Base-by-base conservation (phyloP, 2,329 filamentous ascomycete species). In the Ophiognomonia clavigignenti-juglandacearum region DNA sequence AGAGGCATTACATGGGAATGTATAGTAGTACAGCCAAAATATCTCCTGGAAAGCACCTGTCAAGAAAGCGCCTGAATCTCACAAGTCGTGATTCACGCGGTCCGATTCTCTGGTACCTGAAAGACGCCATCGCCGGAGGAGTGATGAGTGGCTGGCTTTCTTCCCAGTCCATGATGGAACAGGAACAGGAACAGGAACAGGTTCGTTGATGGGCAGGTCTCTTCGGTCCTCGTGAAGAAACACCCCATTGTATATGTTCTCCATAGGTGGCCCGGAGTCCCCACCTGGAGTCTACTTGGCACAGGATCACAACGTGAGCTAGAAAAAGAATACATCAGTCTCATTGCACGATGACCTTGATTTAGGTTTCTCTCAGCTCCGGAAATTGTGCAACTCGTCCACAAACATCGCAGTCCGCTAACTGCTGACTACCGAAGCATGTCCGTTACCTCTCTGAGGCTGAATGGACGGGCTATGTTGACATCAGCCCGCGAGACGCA, bases 11-110 rank as follows among this genome's bases (percentile, higher is more conserved):
- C 23, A 42, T n/a, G 5, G 49, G 49, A 5, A 43, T 51, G 16
- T 39, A 52, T 5, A 52, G 49, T 31, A 52, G 39, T n/a, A 38
- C 20, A 18, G 27, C 27, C 20, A 52, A 46, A 1, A 52, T 7
- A 31, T 48, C 45, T 3, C 38, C 19, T 0, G 22, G 45, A 10
- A 52, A 16, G 16, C 39, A 41, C 22, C 39, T 45, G 8, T 35
- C 29, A 3, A 52, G 4, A 8, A 49, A 18, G 4, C 24, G 19
- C 18, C 46, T 27, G 6, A 52, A 24, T 34, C 39, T 48, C 2
- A 24, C 38, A 18, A 43, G n/a, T 20, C 49, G 46, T 34, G 46
- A 49, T 9, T 27, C 18, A 8, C 35, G 42, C 11, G 16, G 29
- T 16, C 27, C 44, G 18, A 36, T 20, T 20, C 34, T 19, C 9